A percentile compares a stretch with the other conserved stretches of the same genome.
phyloP scores from a whole-genome alignment of 768 basidiomycete species.

The Mycena leptocephala region DNA sequence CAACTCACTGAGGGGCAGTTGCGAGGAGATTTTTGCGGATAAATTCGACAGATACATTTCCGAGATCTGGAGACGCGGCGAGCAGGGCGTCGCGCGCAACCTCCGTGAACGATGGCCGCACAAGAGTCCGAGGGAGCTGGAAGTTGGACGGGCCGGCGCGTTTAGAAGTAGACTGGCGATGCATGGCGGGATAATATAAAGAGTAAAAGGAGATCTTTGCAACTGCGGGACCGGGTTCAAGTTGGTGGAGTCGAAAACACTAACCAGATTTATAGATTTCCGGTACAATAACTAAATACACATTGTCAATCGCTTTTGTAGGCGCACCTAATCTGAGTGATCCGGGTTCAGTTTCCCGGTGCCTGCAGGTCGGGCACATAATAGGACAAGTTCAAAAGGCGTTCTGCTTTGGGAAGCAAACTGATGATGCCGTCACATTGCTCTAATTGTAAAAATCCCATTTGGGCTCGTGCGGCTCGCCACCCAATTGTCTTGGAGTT shows the following conservation, averaged over 20 bases:
- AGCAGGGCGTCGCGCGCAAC: constrained; percentile 72
- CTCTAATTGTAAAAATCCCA: constrained; percentile 16
- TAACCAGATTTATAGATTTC: constrained; percentile 17
- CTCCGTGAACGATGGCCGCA: constrained; percentile 72
- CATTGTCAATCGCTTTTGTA: constrained; percentile 25
- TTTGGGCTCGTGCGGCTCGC: background rate
- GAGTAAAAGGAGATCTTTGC: constrained; percentile 6
- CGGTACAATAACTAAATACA: constrained; percentile 18
- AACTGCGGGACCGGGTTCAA: background rate
- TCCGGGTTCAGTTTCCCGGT: constrained; percentile 6
- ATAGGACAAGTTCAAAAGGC: background rate
- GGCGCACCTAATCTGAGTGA: constrained; percentile 6
- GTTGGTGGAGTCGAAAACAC: background rate
- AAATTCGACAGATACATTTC: constrained; percentile 77
- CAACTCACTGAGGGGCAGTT: constrained; percentile 59
- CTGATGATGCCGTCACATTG: constrained; percentile 15
- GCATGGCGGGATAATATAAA: constrained; percentile 11
- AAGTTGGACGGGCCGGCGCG: constrained; percentile 52
- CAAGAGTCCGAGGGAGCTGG: constrained; percentile 82
- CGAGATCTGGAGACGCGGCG: constrained; percentile 79
- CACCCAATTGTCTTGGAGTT: background rate
- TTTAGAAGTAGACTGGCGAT: constrained; percentile 32
- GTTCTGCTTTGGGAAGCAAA: constrained; percentile 7
- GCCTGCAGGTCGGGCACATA: constrained; percentile 15
- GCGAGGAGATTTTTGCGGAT: constrained; percentile 74